phyloP scores from a whole-genome alignment of 2,329 filamentous ascomycete genomes.

The Fusarium bulbicola region DNA sequence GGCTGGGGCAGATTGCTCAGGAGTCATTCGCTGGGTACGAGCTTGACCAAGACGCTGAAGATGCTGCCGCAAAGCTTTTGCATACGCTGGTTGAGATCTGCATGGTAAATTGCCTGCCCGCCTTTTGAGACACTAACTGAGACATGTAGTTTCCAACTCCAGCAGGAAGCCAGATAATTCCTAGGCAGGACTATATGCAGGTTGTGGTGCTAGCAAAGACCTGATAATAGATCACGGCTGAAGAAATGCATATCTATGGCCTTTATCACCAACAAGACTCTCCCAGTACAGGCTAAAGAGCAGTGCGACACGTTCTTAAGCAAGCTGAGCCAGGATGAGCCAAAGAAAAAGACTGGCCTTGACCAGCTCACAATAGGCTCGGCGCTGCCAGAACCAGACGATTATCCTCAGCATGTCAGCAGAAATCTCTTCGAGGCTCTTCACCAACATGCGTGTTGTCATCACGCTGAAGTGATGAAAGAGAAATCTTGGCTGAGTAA shows the following conservation, averaged over 20 bases:
- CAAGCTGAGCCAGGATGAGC: accelerated
- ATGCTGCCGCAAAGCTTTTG: accelerated
- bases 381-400: background rate
- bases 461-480: accelerated
- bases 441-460: background rate
- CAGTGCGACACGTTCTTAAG: background rate
- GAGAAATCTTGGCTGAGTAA: background rate
- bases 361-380: accelerated
- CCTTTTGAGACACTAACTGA: too few species aligned
- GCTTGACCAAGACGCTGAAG: background rate
- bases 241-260: accelerated
- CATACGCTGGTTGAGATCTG: accelerated
- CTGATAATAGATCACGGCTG: accelerated
- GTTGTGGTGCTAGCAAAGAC: too few species aligned
- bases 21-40: background rate
- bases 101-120: background rate
- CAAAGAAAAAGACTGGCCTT: background rate
- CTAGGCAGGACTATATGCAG: background rate
- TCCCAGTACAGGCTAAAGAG: accelerated
- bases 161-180: accelerated
- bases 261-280: accelerated
- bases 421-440: background rate
- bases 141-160: accelerated
- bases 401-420: background rate
- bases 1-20: background rate